These are phyloP conservation scores for Claviceps maximensis DNA, from an alignment of 2,329 filamentous ascomycete species.

Conservation along the genomic window DNA sequence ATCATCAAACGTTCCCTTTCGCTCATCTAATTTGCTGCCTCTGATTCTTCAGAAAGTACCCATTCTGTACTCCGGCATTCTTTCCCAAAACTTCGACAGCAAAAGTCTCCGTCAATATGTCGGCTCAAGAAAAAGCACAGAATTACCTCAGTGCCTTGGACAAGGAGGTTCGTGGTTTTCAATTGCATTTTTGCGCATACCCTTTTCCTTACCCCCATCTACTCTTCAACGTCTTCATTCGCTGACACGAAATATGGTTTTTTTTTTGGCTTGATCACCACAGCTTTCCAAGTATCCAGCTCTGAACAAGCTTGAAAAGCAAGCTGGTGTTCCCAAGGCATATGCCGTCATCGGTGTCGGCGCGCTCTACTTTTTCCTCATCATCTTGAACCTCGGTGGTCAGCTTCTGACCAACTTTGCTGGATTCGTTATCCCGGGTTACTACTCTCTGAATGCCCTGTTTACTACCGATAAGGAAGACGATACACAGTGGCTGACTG, in stretches of 20 bases:
- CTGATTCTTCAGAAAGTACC: slow-evolving; percentile 3
- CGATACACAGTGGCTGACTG: slow-evolving; percentile 70
- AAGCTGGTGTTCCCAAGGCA: slow-evolving; percentile 71
- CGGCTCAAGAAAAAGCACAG: slow-evolving; percentile 62
- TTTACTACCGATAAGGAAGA: slow-evolving; percentile 60
- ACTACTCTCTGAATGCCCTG: slow-evolving; percentile 70
- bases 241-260: slow-evolving; percentile 9
- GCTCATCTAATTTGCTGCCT: slow-evolving; percentile 5
- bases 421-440: slow-evolving; percentile 69
- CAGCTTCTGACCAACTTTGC: slow-evolving; percentile 80
- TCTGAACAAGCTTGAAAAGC: slow-evolving; percentile 77
- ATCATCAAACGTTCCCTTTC: neutral
- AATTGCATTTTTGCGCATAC: neutral
- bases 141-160: slow-evolving; percentile 68
- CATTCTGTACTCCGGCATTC: slow-evolving; percentile 1
- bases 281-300: slow-evolving; percentile 76
- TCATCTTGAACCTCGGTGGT: slow-evolving; percentile 84
- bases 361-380: slow-evolving; percentile 77
- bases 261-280: neutral
- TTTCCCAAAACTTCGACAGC: slow-evolving; percentile 8
- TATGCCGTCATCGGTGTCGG: slow-evolving; percentile 66
- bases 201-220: neutral
- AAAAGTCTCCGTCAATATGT: slow-evolving; percentile 37
- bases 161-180: slow-evolving; percentile 53
- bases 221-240: neutral